phyloP scores from a whole-genome alignment of 139 green algal species.

The Chlamydomonas sphaeroides region DNA sequence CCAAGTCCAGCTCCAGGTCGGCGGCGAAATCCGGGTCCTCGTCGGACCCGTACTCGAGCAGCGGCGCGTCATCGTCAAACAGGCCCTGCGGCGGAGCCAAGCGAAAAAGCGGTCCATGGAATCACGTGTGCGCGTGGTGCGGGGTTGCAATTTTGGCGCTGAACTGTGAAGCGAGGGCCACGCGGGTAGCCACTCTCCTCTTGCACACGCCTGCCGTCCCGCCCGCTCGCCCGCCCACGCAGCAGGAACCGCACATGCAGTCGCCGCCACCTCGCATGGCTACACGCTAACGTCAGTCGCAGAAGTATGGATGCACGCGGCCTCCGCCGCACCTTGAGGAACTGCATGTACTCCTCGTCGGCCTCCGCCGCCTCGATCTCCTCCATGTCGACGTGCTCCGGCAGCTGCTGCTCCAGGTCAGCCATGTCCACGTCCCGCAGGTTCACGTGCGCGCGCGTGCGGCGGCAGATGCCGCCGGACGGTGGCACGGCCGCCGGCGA shows the following conservation, averaged over 20 bases:
- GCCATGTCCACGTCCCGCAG: slow-evolving; percentile 40
- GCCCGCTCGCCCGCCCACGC: too few species aligned
- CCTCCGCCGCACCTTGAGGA: slow-evolving; percentile 24
- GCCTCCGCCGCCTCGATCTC: slow-evolving; percentile 42
- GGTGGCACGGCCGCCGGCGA: background rate
- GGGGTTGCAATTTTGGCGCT: too few species aligned
- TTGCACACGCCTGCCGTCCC: too few species aligned
- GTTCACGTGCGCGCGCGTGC: slow-evolving; percentile 39
- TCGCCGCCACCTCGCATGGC: too few species aligned
- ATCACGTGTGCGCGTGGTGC: too few species aligned
- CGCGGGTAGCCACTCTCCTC: too few species aligned
- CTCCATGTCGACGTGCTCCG: slow-evolving; percentile 34
- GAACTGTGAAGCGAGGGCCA: too few species aligned
- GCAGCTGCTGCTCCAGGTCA: slow-evolving; percentile 46
- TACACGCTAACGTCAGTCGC: too few species aligned
- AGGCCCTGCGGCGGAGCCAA: too few species aligned
- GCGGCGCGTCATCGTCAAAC: slow-evolving; percentile 19
- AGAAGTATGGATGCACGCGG: background rate
- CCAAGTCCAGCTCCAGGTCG: slow-evolving; percentile 27
- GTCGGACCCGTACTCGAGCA: slow-evolving; percentile 31
- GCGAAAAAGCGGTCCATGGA: too few species aligned
- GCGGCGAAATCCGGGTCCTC: slow-evolving; percentile 25
- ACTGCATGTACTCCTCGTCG: slow-evolving; percentile 37
- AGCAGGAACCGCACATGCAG: too few species aligned
- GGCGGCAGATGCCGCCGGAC: slow-evolving; percentile 31